Base-by-base conservation (phyloP, 2,329 filamentous ascomycete genomes). In the Penicillium sumatraense region DNA sequence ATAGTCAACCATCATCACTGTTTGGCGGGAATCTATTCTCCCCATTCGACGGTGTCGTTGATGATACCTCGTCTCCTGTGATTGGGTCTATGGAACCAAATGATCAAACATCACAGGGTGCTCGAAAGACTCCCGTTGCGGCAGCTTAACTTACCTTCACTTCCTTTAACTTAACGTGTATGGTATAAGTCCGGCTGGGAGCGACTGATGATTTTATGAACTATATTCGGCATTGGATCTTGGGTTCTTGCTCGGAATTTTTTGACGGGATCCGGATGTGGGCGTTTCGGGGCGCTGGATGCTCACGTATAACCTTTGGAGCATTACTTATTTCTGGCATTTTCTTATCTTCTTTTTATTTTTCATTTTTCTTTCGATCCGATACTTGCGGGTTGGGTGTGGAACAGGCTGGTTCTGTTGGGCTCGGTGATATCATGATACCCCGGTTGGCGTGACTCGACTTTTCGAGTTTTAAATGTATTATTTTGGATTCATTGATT, bases 1-100 rank as follows among this genome's bases (percentile, higher is more conserved):
- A 74, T 8, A 69, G 57, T 36, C 65, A 65, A 13, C 64, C 66
- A 7, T 46, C 42, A 1, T 31, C 42, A 2, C 57, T 65, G 3
- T 64, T 65, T n/a, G 67, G 71, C 24, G 68, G 67, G 3, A 69
- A 67, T 47, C 53, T 75, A 11, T 76, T 77, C 49, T 66, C 68
- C 24, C 58, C 72, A 4, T 59, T 68, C 5, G 68, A 74, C 18
- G 55, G 66, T 18, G 54, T 58, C 20, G 31, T 60, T 11, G 54
- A 55, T 45, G n/a, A 27, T 1, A 48, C 52, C 3, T 53, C 60
- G 26, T 64, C 68, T 13, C 64, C 72, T 4, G 52, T 65, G n/a
- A 29, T 63, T 7, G 58, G 59, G 10, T 57, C 57, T 50, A 58
- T 63, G 20, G 63, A 66, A 10, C 3, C 47, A 11, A 51, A 61